Percentiles rank a stretch among this genome's conserved stretches.
phyloP scores from a whole-genome alignment of 176 grass and related monocot species.

The Olyra latifolia region DNA sequence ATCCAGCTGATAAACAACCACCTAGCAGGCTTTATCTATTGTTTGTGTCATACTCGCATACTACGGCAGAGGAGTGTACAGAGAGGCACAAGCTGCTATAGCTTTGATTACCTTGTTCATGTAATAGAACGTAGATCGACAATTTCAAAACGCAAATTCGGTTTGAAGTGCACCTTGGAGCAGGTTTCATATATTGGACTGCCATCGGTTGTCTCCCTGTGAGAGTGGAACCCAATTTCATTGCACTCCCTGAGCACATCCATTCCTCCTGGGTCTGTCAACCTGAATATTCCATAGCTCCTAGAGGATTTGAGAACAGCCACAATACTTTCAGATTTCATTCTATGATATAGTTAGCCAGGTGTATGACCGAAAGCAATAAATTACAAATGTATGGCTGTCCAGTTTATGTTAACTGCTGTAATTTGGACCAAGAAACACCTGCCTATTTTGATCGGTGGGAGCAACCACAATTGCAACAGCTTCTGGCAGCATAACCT shows the following conservation, averaged over 20 bases:
- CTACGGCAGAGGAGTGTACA: not conserved
- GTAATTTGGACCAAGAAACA: conserved; percentile 18
- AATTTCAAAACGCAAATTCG: conserved; percentile 92
- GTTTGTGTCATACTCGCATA: not conserved
- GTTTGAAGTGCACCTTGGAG: conserved; percentile 69
- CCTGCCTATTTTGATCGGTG: conserved; percentile 79
- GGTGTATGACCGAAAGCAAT: not conserved
- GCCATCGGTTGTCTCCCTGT: conserved; percentile 51
- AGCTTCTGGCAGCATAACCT: conserved; percentile 97
- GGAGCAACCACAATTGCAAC: conserved; percentile 94
- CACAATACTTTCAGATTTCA: conserved; percentile 24
- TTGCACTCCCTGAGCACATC: conserved; percentile 59
- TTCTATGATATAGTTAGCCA: conserved; percentile 1
- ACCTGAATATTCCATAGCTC: conserved; percentile 89
- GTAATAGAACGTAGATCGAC: conserved; percentile 69
- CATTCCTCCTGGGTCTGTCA: conserved; percentile 85
- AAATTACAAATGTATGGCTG: not conserved
- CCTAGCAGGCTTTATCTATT: not conserved
- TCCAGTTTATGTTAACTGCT: not conserved
- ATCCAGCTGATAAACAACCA: not conserved
- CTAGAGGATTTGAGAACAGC: conserved; percentile 45
- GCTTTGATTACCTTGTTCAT: conserved; percentile 18
- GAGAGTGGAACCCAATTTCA: conserved; percentile 79
- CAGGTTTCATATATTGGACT: conserved; percentile 71
- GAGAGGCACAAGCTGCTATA: not conserved